phyloP scores from a whole-genome alignment of 108 stramenopile species.

The Stephanodiscus triporus region DNA sequence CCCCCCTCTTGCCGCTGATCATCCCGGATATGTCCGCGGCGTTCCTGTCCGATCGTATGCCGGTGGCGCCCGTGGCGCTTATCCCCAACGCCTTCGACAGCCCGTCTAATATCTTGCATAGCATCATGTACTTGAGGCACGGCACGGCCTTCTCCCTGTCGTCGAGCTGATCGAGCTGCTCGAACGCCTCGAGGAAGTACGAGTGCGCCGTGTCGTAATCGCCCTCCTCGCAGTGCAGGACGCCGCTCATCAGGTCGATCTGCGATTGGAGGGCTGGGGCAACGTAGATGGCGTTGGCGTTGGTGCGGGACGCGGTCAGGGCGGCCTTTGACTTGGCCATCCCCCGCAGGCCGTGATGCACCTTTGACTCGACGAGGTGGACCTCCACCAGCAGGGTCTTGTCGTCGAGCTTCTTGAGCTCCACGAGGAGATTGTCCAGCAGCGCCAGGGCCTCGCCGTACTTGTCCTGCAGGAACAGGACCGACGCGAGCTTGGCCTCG shows the following conservation, averaged over 20 bases:
- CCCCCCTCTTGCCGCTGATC: conserved; percentile 88
- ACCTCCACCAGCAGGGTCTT: conserved; percentile 98
- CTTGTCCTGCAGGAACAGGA: conserved; percentile 81
- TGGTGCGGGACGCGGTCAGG: conserved; percentile 95
- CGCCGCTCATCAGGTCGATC: conserved; percentile 97
- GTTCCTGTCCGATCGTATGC: conserved; percentile 38
- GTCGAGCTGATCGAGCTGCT: conserved; percentile 92
- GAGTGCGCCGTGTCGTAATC: conserved; percentile 99
- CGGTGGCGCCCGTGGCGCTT: conserved; percentile 60
- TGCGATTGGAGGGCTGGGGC: conserved; percentile 92
- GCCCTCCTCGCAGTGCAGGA: conserved; percentile 96
- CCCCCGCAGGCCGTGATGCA: conserved; percentile 96
- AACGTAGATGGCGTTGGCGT: conserved; percentile 96
- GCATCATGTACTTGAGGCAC: conserved; percentile 98
- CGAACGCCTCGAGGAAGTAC: conserved; percentile 99
- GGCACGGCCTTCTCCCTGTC: conserved; percentile 69
- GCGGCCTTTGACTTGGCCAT: conserved; percentile 98
- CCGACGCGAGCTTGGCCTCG: conserved; percentile 90
- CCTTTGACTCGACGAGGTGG: conserved; percentile 93
- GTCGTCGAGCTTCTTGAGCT: conserved; percentile 99
- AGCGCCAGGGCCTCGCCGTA: conserved; percentile 88
- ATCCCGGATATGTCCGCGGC: conserved; percentile 77
- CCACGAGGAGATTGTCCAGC: conserved; percentile 86
- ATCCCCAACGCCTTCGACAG: conserved; percentile 78
- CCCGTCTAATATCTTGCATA: conserved; percentile 92